Percentiles rank a stretch among this genome's conserved stretches.
These are phyloP conservation scores for Suillus hirtellus DNA, from an alignment of 768 basidiomycete genomes.

Conservation along the genomic window DNA sequence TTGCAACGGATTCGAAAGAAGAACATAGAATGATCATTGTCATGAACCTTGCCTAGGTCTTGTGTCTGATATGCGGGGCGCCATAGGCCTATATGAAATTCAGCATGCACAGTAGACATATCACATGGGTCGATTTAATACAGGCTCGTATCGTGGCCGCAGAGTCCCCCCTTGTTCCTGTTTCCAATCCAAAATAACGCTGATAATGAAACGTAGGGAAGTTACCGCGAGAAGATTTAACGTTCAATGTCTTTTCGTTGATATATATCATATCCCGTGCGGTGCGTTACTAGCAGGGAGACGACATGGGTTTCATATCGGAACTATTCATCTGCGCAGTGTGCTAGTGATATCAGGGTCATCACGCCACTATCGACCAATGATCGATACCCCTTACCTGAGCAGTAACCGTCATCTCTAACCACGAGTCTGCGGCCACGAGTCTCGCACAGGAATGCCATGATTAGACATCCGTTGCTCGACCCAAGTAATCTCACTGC, in stretches of 20 bases:
- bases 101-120: neutral
- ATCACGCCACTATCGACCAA: neutral
- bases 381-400: neutral
- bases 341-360: neutral
- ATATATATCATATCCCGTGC: neutral
- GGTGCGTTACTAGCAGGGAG: neutral
- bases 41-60: neutral
- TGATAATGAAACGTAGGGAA: neutral
- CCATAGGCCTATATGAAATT: neutral
- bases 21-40: neutral
- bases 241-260: neutral
- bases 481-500: neutral
- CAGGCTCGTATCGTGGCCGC: neutral
- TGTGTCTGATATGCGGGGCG: neutral
- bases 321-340: neutral
- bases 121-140: neutral
- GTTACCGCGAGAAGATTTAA: neutral
- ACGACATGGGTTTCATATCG: conserved; percentile 3
- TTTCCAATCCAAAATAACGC: neutral
- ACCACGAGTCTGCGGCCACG: neutral
- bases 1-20: neutral
- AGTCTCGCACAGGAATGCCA: neutral
- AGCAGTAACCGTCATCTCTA: neutral
- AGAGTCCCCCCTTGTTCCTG: neutral
- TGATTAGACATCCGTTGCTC: neutral